A percentile compares a stretch with the other conserved stretches of the same genome.
phyloP scores from a whole-genome alignment of 768 basidiomycete genomes.

The Pleurotus ostreatus region DNA sequence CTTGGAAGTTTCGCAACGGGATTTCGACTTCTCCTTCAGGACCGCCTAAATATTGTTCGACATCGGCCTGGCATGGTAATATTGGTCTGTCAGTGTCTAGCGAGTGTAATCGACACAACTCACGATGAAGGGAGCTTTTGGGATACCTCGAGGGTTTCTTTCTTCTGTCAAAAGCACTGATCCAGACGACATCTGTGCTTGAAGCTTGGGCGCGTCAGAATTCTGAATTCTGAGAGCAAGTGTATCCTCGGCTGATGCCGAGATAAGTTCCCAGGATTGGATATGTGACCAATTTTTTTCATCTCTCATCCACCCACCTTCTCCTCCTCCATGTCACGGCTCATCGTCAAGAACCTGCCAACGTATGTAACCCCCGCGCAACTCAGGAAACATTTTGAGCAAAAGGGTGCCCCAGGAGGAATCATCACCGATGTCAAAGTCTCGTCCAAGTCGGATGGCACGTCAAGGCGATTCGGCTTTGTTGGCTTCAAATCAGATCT shows the following conservation, averaged over 20 bases:
- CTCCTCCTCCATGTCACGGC: conserved; percentile 59
- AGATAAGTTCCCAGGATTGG: background rate
- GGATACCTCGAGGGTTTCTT: conserved; percentile 90
- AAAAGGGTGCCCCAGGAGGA: conserved; percentile 54
- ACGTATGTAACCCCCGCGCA: conserved; percentile 58
- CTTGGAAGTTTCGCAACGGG: conserved; percentile 79
- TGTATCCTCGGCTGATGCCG: too few relatives aligned
- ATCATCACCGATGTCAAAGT: conserved; percentile 86
- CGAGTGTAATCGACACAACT: conserved; percentile 22
- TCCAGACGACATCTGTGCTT: background rate
- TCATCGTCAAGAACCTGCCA: conserved; percentile 82
- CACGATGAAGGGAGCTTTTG: conserved; percentile 93
- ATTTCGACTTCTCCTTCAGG: conserved; percentile 74
- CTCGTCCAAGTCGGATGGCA: conserved; percentile 71
- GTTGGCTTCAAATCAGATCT: conserved; percentile 81
- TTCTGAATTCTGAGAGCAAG: background rate
- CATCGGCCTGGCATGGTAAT: conserved; percentile 57
- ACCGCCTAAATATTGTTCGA: conserved; percentile 82
- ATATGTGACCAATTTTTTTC: background rate
- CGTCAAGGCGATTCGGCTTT: conserved; percentile 86
- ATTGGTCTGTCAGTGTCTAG: background rate
- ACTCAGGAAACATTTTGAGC: conserved; percentile 66
- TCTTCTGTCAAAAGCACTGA: conserved; percentile 32
- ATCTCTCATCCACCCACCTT: conserved; percentile 1
- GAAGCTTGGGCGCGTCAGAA: background rate